phyloP scores from a whole-genome alignment of 2,329 filamentous ascomycete genomes.

The Parafenestella ontariensis region DNA sequence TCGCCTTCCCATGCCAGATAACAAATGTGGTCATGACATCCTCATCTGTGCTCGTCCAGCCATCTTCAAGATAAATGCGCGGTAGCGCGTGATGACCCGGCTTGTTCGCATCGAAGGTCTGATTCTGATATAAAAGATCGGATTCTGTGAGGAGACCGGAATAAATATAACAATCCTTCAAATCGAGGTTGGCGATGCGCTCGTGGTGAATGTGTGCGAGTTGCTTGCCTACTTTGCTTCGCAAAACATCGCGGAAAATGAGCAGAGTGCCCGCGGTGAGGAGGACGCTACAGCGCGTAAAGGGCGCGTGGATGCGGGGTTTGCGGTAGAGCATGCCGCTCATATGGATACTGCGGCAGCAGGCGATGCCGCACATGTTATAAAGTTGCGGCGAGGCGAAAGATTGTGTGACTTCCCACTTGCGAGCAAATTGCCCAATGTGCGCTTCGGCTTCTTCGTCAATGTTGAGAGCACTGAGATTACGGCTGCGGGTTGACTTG shows the following conservation, averaged over 20 bases:
- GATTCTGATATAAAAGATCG: slow-evolving; percentile 69
- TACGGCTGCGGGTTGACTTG: slow-evolving; percentile 63
- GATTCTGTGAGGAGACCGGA: slow-evolving; percentile 67
- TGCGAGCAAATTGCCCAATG: slow-evolving; percentile 70
- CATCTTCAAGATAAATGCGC: slow-evolving; percentile 66
- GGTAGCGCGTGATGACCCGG: slow-evolving; percentile 67
- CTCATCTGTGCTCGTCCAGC: slow-evolving; percentile 68
- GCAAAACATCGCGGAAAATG: slow-evolving; percentile 67
- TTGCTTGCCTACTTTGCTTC: slow-evolving; percentile 62
- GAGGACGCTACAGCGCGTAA: slow-evolving; percentile 66
- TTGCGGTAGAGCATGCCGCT: slow-evolving; percentile 70
- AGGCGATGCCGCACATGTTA: slow-evolving; percentile 70
- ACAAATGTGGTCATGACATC: slow-evolving; percentile 72
- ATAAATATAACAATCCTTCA: slow-evolving; percentile 71
- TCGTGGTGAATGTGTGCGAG: slow-evolving; percentile 68
- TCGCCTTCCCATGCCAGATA: slow-evolving; percentile 67
- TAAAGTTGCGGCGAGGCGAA: slow-evolving; percentile 70
- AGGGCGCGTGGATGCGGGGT: slow-evolving; percentile 67
- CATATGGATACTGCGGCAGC: slow-evolving; percentile 67
- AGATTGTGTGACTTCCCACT: slow-evolving; percentile 72
- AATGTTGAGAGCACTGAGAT: slow-evolving; percentile 66
- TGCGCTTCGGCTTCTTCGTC: slow-evolving; percentile 71
- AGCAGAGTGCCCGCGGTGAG: slow-evolving; percentile 67
- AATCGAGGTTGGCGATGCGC: slow-evolving; percentile 64
- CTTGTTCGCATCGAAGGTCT: slow-evolving; percentile 68